Evolutionary conservation across 805 yeast genomes (phyloP).

Genomic region (Tetrapisispora iriomotensis): DNA sequence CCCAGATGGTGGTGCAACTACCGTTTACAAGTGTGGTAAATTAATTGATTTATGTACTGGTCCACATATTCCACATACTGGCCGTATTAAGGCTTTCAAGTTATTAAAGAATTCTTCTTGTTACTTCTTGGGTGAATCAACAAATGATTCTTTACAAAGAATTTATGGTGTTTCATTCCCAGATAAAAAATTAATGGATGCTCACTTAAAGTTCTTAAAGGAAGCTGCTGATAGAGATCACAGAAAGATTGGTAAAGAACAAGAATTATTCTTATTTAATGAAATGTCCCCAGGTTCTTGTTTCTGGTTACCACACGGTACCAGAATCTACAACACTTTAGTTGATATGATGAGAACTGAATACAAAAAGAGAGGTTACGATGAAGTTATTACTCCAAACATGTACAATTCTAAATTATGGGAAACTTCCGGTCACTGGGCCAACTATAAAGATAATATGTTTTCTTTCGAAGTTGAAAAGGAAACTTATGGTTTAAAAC

Average conservation of each 20-base stretch:
- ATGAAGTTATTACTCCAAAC: slow-evolving; percentile 97
- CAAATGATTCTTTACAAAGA: slow-evolving; percentile 92
- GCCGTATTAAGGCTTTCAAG: slow-evolving; percentile 89
- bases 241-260: slow-evolving; percentile 92
- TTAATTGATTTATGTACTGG: slow-evolving; percentile 95
- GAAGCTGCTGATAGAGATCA: slow-evolving; percentile 96
- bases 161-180: slow-evolving; percentile 98
- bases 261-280: slow-evolving; percentile 89
- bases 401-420: slow-evolving; percentile 96
- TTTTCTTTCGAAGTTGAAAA: slow-evolving; percentile 94
- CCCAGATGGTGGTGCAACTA: slow-evolving; percentile 92
- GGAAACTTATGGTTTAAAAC: slow-evolving; percentile 89
- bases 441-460: slow-evolving; percentile 94
- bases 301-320: slow-evolving; percentile 98
- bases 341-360: slow-evolving; percentile 71
- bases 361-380: slow-evolving; percentile 89
- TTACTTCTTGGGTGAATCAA: slow-evolving; percentile 87
- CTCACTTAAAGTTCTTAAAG: slow-evolving; percentile 84
- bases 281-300: slow-evolving; percentile 97
- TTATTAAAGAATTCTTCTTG: slow-evolving; percentile 92
- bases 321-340: slow-evolving; percentile 88
- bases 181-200: slow-evolving; percentile 92
- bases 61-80: slow-evolving; percentile 97
- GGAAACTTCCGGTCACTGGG: slow-evolving; percentile 99
- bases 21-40: slow-evolving; percentile 97